Conservation (phyloP, 2,329 filamentous ascomycete species). For the Apiospora marii region DNA sequence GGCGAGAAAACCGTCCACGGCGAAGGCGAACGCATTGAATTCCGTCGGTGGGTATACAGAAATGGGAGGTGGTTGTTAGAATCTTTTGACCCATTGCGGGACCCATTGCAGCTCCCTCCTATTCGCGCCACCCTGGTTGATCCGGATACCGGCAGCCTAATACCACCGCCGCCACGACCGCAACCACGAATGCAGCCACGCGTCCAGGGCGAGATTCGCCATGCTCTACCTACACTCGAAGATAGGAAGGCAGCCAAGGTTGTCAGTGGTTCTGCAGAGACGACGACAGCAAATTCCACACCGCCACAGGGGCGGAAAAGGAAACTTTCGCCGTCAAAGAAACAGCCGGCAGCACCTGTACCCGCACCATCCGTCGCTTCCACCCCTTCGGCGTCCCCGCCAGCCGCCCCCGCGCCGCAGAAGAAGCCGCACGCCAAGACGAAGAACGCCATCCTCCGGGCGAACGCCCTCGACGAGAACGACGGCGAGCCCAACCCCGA, state of each 20-base stretch:
- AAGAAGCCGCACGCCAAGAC: not conserved
- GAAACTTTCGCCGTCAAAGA: not conserved
- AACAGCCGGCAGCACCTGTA: not conserved
- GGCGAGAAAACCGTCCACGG: too few species aligned
- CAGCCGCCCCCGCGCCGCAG: not conserved
- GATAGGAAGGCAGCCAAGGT: too few species aligned
- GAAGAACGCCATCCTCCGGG: accelerated
- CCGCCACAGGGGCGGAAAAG: too few species aligned
- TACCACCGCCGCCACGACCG: too few species aligned
- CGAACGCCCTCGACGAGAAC: not conserved
- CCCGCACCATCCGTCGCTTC: not conserved
- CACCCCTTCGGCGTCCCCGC: not conserved
- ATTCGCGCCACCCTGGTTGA: too few species aligned
- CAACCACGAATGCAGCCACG: not conserved
- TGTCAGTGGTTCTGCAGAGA: too few species aligned
- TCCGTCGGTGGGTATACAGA: too few species aligned
- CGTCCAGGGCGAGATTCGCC: not conserved
- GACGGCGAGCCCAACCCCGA: not conserved
- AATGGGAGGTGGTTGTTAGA: too few species aligned
- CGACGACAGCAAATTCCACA: too few species aligned
- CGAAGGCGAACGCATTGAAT: too few species aligned
- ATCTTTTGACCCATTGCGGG: too few species aligned
- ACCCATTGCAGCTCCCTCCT: too few species aligned
- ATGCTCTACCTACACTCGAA: not conserved
- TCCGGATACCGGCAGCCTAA: not conserved